Base-by-base conservation (phyloP, 2,329 filamentous ascomycete species). In the Ophiostoma sp. region DNA sequence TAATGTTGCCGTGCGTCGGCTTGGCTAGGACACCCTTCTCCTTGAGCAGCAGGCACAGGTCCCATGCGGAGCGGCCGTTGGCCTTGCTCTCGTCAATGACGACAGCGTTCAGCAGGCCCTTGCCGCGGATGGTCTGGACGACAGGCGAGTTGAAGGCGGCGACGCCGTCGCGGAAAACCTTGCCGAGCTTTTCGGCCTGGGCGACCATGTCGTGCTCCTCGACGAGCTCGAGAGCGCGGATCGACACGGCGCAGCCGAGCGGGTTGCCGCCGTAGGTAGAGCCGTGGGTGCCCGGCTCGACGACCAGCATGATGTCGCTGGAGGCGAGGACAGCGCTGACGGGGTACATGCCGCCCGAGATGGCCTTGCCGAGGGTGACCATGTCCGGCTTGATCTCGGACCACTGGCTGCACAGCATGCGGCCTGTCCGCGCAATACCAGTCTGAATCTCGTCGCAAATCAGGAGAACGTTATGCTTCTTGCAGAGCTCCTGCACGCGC, bases 401-500 rank as follows among this genome's bases (percentile, higher is more conserved):
- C 95, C 96, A 98, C 84, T 99, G 90, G 79, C 93, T 92, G 87
- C 94, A 97, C 72, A 99, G 90, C 85, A 99, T 92, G 80, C 92
- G 93, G 71, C 96, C 96, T 22, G 96, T 99, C 76, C 96, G 91
- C 72, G 94, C 96, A 80, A 99, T 97, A 77, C 95, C 95, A 5
- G 96, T 99, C 84, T 99, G 96, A 79, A 99, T 98, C 87, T 99
- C 96, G 82, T 99, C 96, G 82, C 93, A 97, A 82, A 99, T 98
- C 80, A 99, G 85, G 66, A 99, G 90, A 52, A 97, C 94, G 76
- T 98, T 97, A 87, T 98, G 90, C 87, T 97, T 93, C 83, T 93
- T 94, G 86, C 96, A 99, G 31, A 98, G 90, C 31, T 88, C 92
- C 72, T 94, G 89, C 63, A 95, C 93, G 79, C 91, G 90, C 77